Evolutionary conservation across 495 filamentous ascomycete species (phyloP).

Genomic region (Cladorrhinum samala): DNA sequence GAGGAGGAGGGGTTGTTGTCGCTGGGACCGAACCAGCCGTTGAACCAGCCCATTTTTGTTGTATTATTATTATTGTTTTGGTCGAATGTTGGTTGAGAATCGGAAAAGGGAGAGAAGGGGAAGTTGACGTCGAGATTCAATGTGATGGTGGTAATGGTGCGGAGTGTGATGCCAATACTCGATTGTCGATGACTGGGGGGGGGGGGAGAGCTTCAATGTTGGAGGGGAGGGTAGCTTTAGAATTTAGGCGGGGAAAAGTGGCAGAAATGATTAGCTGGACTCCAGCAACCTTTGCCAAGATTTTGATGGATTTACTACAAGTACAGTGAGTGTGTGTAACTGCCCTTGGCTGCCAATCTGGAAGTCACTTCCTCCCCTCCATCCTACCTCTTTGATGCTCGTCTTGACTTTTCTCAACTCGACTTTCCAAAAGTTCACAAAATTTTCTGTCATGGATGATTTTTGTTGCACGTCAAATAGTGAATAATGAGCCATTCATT

Average conservation of each 20-base stretch:
- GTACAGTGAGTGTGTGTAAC: neutral
- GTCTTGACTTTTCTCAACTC: no score
- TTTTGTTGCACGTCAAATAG: no score
- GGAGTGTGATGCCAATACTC: neutral
- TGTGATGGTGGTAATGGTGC: no score
- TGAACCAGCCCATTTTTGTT: conserved; percentile 65
- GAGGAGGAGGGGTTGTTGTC: conserved; percentile 26
- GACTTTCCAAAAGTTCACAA: no score
- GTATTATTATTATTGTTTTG: neutral
- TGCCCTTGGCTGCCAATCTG: no score
- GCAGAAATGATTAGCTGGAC: conserved; percentile 13
- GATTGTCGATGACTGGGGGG: neutral
- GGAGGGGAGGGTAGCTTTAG: neutral
- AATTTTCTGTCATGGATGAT: no score
- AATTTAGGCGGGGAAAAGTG: conserved; percentile 22
- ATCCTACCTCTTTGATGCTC: no score
- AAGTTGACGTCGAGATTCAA: no score
- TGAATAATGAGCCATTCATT: no score
- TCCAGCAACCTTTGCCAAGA: neutral
- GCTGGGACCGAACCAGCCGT: conserved; percentile 34
- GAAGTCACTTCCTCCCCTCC: no score
- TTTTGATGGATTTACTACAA: neutral
- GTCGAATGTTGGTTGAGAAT: neutral
- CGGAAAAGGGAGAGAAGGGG: neutral
- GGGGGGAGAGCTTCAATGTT: conserved; percentile 5